A percentile compares a stretch with the other conserved stretches of the same genome.
Evolutionary conservation across 257 asterid genomes (phyloP).

Genomic region (Voacanga thouarsii): DNA sequence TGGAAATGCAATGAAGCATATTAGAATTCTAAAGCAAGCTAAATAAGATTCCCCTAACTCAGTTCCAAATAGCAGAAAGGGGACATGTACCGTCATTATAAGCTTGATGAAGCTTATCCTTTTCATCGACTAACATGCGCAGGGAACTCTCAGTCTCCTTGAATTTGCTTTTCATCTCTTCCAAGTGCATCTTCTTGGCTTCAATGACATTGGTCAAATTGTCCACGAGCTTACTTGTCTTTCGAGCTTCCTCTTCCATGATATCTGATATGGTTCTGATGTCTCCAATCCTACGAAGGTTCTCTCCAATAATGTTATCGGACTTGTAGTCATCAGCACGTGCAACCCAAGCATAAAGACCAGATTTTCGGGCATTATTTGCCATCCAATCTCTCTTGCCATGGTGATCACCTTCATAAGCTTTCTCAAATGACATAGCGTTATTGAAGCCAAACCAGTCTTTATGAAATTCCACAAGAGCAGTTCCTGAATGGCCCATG

Average conservation of each 20-base stretch:
- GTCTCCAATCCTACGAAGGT: conserved; percentile 82
- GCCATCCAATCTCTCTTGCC: conserved; percentile 69
- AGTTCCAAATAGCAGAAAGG: conserved; percentile 15
- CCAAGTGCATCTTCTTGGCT: conserved; percentile 59
- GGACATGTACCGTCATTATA: conserved; percentile 65
- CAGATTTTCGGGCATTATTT: conserved; percentile 35
- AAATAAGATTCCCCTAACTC: conserved; percentile 4
- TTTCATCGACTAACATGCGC: conserved; percentile 50
- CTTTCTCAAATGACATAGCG: conserved; percentile 80
- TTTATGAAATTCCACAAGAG: conserved; percentile 73
- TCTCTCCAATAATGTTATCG: conserved; percentile 57
- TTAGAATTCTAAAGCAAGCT: conserved; percentile 21
- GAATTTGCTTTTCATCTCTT: conserved; percentile 61
- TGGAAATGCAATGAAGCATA: conserved; percentile 29
- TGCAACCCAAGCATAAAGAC: conserved; percentile 85
- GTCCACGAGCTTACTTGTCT: conserved; percentile 62
- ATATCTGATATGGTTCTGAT: conserved; percentile 66
- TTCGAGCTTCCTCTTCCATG: conserved; percentile 76
- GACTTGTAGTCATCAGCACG: conserved; percentile 74
- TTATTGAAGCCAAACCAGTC: conserved; percentile 80
- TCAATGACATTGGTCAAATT: conserved; percentile 65
- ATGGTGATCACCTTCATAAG: conserved; percentile 57
- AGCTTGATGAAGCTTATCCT: conserved; percentile 61
- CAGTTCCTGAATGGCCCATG: conserved; percentile 77
- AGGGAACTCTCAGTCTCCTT: conserved; percentile 66